Evolutionary conservation across 495 filamentous ascomycete genomes (phyloP).

Genomic region (Patellaria atrata): DNA sequence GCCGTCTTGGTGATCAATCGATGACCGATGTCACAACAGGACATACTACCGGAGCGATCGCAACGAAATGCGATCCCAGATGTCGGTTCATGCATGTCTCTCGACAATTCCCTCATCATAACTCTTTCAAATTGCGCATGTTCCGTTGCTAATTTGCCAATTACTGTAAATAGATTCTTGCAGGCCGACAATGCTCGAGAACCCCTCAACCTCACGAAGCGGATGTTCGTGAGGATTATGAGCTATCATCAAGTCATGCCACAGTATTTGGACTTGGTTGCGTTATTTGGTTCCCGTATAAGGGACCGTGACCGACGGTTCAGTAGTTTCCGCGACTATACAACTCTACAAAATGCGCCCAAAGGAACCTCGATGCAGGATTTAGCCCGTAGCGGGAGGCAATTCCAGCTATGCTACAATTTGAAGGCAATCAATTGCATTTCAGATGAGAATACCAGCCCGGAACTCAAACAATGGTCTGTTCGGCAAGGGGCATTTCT

Average conservation of each 20-base stretch:
- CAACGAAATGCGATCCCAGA: constrained; percentile 11
- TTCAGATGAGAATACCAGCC: constrained; percentile 17
- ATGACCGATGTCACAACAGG: neutral
- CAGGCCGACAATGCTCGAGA: constrained; percentile 2
- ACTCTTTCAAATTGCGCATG: constrained; percentile 1
- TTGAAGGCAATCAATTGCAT: constrained; percentile 22
- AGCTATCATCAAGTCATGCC: constrained; percentile 35
- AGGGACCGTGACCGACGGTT: constrained; percentile 24
- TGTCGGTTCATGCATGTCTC: constrained; percentile 14
- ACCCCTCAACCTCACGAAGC: constrained; percentile 15
- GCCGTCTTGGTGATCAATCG: constrained; percentile 1
- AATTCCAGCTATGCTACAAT: constrained; percentile 33
- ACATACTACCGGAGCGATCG: neutral
- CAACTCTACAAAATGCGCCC: constrained; percentile 6
- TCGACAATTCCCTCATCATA: too few relatives aligned
- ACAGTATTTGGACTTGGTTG: constrained; percentile 31
- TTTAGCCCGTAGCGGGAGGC: constrained; percentile 29
- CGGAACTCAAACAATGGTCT: constrained; percentile 27
- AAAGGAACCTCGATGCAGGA: constrained; percentile 22
- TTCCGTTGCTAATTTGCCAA: neutral
- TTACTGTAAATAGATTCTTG: constrained; percentile 4
- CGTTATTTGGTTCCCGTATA: constrained; percentile 29
- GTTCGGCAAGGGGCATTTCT: constrained; percentile 29
- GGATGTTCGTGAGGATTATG: constrained; percentile 24
- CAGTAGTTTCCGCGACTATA: constrained; percentile 23